Percentiles rank a stretch among this genome's conserved stretches.
Conservation (phyloP, 1,284 basidiomycete genomes). For the Rhodotorula sp. region DNA sequence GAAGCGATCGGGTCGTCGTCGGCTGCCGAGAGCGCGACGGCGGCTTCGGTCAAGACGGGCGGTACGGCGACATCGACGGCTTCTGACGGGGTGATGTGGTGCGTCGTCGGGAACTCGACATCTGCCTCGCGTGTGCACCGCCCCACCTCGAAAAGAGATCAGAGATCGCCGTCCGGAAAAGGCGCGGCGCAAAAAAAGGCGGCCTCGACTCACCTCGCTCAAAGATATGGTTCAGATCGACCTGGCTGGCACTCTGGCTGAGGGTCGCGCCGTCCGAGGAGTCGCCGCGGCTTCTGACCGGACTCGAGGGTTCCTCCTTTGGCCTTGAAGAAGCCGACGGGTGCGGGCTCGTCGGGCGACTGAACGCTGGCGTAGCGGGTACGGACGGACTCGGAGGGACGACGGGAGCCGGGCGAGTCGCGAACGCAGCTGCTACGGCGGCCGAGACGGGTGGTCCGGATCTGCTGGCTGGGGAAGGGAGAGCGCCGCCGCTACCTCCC, state of each 20-base stretch:
- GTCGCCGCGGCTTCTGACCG: not conserved
- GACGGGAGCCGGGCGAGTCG: constrained; percentile 15
- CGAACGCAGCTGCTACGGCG: no score
- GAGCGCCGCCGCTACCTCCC: not conserved
- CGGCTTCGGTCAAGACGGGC: constrained; percentile 39
- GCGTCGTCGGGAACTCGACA: constrained; percentile 40
- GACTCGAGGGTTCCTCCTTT: constrained; percentile 21
- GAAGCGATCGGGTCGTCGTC: constrained; percentile 22
- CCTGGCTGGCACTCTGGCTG: constrained; percentile 16
- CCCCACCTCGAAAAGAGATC: not conserved
- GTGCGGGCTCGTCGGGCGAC: constrained; percentile 23
- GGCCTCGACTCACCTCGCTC: constrained; percentile 35
- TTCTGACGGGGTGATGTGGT: constrained; percentile 38
- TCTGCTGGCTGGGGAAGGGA: not conserved
- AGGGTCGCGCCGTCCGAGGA: not conserved
- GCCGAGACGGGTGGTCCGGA: not conserved
- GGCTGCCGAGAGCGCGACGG: constrained; percentile 27
- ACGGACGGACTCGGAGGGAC: constrained; percentile 21
- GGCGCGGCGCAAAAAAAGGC: not conserved
- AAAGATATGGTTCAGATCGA: constrained; percentile 41
- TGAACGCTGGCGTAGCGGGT: constrained; percentile 14
- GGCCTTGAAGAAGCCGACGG: not conserved
- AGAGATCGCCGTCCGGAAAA: not conserved
- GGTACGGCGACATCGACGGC: constrained; percentile 43
- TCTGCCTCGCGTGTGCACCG: constrained; percentile 15